phyloP scores from a whole-genome alignment of 441 rosid species.

The Euphorbia schlechtendalii region DNA sequence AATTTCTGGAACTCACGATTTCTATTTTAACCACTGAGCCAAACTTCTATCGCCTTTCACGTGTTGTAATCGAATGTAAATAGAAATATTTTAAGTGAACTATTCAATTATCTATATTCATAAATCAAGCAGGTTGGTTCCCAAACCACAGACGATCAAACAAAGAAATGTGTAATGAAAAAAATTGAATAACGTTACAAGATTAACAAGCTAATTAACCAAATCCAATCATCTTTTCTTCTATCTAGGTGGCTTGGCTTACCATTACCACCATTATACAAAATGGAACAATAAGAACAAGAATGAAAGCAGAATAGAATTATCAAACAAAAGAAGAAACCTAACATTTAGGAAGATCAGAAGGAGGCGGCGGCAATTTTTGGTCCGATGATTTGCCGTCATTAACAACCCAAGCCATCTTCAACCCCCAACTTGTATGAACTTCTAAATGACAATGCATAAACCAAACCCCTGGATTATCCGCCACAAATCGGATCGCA shows the following conservation, averaged over 20 bases:
- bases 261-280: too few species aligned
- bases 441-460: constrained; percentile 43
- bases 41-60: too few species aligned
- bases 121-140: too few species aligned
- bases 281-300: too few species aligned
- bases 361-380: constrained; percentile 34
- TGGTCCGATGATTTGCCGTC: constrained; percentile 33
- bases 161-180: too few species aligned
- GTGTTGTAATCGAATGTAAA: too few species aligned
- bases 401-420: constrained; percentile 40
- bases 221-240: background rate
- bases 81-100: too few species aligned
- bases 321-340: background rate
- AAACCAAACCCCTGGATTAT: constrained; percentile 54
- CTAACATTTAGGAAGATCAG: constrained; percentile 50
- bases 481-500: constrained; percentile 47
- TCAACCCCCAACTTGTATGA: constrained; percentile 44
- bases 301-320: background rate
- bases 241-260: background rate
- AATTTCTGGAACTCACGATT: too few species aligned
- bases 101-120: too few species aligned
- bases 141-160: too few species aligned
- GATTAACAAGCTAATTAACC: too few species aligned
- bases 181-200: background rate
- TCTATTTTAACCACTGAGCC: too few species aligned